A percentile compares a stretch with the other conserved stretches of the same genome.
Conservation (phyloP, 306 rosid genomes). For the Canavalia ensiformis region DNA sequence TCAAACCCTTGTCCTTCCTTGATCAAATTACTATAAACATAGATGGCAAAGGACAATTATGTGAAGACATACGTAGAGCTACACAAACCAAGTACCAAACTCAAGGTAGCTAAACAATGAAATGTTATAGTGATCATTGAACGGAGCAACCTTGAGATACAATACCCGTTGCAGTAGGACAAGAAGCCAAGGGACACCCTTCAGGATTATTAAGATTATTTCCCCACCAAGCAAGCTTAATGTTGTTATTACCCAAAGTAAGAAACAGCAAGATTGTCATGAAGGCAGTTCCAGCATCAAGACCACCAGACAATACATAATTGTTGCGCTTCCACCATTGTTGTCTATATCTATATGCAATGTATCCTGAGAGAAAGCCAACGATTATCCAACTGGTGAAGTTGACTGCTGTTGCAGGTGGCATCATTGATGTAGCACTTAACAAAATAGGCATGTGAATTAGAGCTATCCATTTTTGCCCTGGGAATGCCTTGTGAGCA, state of each 20-base stretch:
- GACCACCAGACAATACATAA: slow-evolving; percentile 79
- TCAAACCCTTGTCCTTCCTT: neutral
- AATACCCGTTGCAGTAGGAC: slow-evolving; percentile 75
- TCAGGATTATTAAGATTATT: slow-evolving; percentile 57
- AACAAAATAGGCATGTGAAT: slow-evolving; percentile 78
- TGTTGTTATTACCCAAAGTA: slow-evolving; percentile 50
- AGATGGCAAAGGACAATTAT: slow-evolving; percentile 10
- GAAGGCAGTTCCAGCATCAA: slow-evolving; percentile 90
- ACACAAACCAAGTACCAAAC: neutral
- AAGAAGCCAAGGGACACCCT: slow-evolving; percentile 78
- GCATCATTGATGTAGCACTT: slow-evolving; percentile 79
- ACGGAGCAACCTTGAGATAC: slow-evolving; percentile 59
- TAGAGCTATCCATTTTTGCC: slow-evolving; percentile 61
- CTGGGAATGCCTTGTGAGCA: slow-evolving; percentile 71
- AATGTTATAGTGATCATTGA: slow-evolving; percentile 26
- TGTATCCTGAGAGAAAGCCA: slow-evolving; percentile 66
- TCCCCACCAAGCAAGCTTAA: slow-evolving; percentile 75
- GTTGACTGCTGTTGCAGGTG: slow-evolving; percentile 80
- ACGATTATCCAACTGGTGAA: slow-evolving; percentile 75
- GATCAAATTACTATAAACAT: neutral
- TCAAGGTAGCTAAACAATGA: neutral
- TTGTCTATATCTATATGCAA: slow-evolving; percentile 58
- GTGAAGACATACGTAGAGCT: neutral
- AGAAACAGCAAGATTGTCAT: slow-evolving; percentile 71
- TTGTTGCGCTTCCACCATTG: slow-evolving; percentile 75